phyloP scores from a whole-genome alignment of 257 asterid species.

The Buddleja alternifolia region DNA sequence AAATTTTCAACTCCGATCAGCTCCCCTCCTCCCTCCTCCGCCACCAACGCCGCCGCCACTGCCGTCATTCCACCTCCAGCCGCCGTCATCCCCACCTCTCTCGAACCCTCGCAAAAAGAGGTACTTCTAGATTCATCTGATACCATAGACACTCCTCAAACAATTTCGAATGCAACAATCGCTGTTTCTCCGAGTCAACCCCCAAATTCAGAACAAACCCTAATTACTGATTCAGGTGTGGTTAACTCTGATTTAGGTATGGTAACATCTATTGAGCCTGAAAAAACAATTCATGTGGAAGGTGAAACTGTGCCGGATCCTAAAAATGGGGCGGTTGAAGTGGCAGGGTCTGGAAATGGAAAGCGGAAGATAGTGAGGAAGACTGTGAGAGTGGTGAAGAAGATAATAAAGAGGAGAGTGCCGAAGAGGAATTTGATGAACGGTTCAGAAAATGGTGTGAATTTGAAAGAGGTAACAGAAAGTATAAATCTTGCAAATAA shows the following conservation, averaged over 20 bases:
- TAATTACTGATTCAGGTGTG: constrained; percentile 19
- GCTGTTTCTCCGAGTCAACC: constrained; percentile 17
- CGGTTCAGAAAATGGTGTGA: constrained; percentile 18
- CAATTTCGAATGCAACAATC: not conserved
- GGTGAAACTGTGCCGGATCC: constrained; percentile 15
- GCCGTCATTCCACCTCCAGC: constrained; percentile 5
- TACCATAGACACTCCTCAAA: not conserved
- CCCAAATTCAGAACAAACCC: constrained; percentile 29
- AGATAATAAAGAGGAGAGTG: constrained; percentile 65
- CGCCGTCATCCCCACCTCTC: constrained; percentile 17
- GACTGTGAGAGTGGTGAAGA: constrained; percentile 58
- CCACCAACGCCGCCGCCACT: constrained; percentile 17
- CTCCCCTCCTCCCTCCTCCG: constrained; percentile 2
- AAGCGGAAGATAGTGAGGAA: constrained; percentile 54
- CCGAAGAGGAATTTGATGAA: constrained; percentile 43
- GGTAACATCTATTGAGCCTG: constrained; percentile 10
- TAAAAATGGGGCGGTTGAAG: constrained; percentile 30
- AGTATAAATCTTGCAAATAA: not conserved
- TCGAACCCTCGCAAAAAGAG: not conserved
- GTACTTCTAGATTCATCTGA: not conserved
- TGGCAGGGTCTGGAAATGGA: constrained; percentile 35
- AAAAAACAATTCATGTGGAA: constrained; percentile 1
- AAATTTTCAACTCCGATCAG: not conserved
- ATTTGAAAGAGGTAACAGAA: constrained; percentile 20
- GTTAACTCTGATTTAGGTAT: constrained; percentile 14